Evolutionary conservation across 73 alveolate species (phyloP), one percentile per base, ranked within the genome.

Genomic region (Paraurostyla sp.): DNA sequence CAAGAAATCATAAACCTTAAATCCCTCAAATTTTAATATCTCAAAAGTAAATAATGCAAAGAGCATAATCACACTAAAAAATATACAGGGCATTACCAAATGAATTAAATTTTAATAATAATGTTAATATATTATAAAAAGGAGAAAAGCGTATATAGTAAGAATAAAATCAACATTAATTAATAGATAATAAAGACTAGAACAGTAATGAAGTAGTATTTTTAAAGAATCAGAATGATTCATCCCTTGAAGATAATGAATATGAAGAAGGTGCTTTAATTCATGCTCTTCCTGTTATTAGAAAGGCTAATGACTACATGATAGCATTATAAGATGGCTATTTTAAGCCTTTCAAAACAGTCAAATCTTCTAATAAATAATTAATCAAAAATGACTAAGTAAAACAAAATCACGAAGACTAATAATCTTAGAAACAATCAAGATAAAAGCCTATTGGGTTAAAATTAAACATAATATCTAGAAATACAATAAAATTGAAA

Each of bases 251-350:
- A 33, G 49, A 73, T 73, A 36, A 73, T n/a, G 22, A 11, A 1
- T 27, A 73, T 3, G 41, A 23, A 3, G 48, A 45, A 43, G 18
- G 46, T 22, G 71, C 46, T 3, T 32, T 73, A 23, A 13, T 73
- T 2, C 86, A 73, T 73, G 18, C 41, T 20, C 71, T 73, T 2
- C 86, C 86, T 25, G 11, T 29, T 2, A 73, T 73, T 13, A 45
- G 4, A 13, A 73, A 23, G 48, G 49, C 69, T 0, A 6, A 22
- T n/a, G 86, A 73, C 46, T 73, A 73, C 36, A 2, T 43, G 46
- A 73, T 73, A 13, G 86, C 86, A 13, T 48, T 48, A 48, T 11
- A 48, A 48, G 54, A 43, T 18, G 86, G 71, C 7, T 48, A 13
- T 32, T 73, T 32, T 73, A 43, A 46, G 46, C 65, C 71, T 0